These are phyloP conservation scores for Persicaria maculosa DNA, from an alignment of 148 eudicot genomes.

Conservation along the genomic window DNA sequence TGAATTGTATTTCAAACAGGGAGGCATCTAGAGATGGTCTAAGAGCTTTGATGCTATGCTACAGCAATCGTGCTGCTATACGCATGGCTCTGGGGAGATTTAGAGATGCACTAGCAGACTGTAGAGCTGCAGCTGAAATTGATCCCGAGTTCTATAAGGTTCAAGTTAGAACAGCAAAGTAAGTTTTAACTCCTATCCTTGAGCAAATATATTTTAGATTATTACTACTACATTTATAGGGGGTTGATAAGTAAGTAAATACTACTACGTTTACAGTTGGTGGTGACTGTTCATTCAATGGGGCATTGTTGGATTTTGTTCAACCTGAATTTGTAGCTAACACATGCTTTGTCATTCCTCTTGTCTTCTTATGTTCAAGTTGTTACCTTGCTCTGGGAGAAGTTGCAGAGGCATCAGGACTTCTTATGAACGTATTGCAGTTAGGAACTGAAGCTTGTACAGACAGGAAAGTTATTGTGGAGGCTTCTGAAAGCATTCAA, in stretches of 20 bases:
- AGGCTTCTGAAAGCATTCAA: constrained; percentile 92
- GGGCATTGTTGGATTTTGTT: background rate
- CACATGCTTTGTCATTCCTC: constrained; percentile 7
- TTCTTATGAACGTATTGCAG: constrained; percentile 69
- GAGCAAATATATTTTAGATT: background rate
- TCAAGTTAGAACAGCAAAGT: constrained; percentile 94
- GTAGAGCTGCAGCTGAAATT: constrained; percentile 60
- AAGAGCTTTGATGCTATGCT: constrained; percentile 81
- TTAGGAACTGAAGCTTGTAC: constrained; percentile 45
- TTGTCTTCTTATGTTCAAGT: constrained; percentile 33
- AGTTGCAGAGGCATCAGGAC: constrained; percentile 52
- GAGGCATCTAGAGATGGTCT: constrained; percentile 68
- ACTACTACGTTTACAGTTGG: background rate
- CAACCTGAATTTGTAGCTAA: background rate
- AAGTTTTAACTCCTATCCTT: constrained; percentile 16
- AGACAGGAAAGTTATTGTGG: constrained; percentile 59
- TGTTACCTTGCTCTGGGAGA: constrained; percentile 94
- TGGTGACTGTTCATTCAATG: background rate
- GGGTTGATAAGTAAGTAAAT: background rate
- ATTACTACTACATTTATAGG: background rate
- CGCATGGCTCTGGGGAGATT: constrained; percentile 76
- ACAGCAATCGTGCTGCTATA: constrained; percentile 95
- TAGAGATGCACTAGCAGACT: constrained; percentile 80
- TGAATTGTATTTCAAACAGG: constrained; percentile 59
- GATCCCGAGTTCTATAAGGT: constrained; percentile 82